Evolutionary conservation across 805 yeast species (phyloP).

Genomic region (Wickerhamiella allomyrinae): DNA sequence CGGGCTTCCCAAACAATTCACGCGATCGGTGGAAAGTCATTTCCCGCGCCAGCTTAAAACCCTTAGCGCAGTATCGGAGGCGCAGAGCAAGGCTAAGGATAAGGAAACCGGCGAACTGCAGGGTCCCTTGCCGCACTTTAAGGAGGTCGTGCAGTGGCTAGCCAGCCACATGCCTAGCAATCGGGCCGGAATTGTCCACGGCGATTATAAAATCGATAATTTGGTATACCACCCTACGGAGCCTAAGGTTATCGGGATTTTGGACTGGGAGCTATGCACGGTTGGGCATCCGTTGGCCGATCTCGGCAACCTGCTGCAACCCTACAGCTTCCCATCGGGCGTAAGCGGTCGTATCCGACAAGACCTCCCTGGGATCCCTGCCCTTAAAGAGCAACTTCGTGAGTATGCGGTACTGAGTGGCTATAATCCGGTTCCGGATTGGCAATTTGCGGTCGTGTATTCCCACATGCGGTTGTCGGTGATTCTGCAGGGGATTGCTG

Average conservation of each 20-base stretch:
- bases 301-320: conserved; percentile 42
- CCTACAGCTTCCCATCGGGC: conserved; percentile 32
- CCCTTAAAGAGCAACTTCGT: conserved; percentile 13
- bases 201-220: conserved; percentile 53
- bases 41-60: conserved; percentile 42
- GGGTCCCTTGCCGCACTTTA: conserved; percentile 36
- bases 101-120: conserved; percentile 23
- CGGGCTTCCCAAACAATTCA: conserved; percentile 30
- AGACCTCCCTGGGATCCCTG: conserved; percentile 15
- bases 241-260: conserved; percentile 37
- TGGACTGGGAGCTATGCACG: conserved; percentile 56
- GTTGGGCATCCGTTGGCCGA: conserved; percentile 53
- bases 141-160: conserved; percentile 31
- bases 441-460: conserved; percentile 42
- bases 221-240: conserved; percentile 43
- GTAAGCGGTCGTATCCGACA: conserved; percentile 20
- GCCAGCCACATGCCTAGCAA: conserved; percentile 33
- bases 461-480: conserved; percentile 42
- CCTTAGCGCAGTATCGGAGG: conserved; percentile 29
- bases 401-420: conserved; percentile 23
- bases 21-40: conserved; percentile 31
- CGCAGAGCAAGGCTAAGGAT: conserved; percentile 25
- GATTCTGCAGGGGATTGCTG: conserved; percentile 48
- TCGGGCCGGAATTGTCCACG: conserved; percentile 38
- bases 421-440: conserved; percentile 32